Evolutionary conservation across 2,329 filamentous ascomycete genomes (phyloP).

Genomic region (Calonectria hongkongensis): DNA sequence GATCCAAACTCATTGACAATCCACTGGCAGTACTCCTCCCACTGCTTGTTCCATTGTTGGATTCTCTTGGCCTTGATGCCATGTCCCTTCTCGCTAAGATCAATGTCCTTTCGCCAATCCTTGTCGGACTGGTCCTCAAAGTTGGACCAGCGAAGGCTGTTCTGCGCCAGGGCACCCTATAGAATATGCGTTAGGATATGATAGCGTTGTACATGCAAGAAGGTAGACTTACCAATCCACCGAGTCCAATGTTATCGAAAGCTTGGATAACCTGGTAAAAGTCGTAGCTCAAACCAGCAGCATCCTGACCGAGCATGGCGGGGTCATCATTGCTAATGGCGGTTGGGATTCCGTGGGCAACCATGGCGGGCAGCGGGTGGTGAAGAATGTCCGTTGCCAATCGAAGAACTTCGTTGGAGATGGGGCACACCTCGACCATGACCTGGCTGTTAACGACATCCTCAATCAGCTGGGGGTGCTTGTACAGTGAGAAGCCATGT

Average conservation of each 20-base stretch:
- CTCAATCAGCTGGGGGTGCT: conserved; percentile 80
- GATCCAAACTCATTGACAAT: conserved; percentile 24
- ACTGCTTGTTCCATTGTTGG: conserved; percentile 17
- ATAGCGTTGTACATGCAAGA: neutral
- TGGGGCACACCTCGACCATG: conserved; percentile 79
- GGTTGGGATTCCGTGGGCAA: conserved; percentile 78
- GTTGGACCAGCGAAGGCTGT: conserved; percentile 30
- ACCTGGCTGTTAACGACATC: conserved; percentile 81
- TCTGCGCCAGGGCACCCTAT: conserved; percentile 25
- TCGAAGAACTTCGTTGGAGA: conserved; percentile 79
- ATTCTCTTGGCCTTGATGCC: conserved; percentile 28
- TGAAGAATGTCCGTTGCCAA: conserved; percentile 76
- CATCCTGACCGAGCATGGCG: conserved; percentile 25
- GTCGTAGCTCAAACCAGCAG: conserved; percentile 78
- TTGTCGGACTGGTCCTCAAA: conserved; percentile 28
- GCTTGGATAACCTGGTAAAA: conserved; percentile 82
- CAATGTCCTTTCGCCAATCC: conserved; percentile 23
- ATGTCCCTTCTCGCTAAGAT: conserved; percentile 5
- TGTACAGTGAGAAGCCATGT: conserved; percentile 80
- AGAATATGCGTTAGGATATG: neutral
- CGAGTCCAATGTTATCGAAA: conserved; percentile 79
- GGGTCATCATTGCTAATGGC: conserved; percentile 57
- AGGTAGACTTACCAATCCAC: conserved; percentile 17
- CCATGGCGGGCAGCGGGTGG: conserved; percentile 78
- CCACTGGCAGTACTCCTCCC: conserved; percentile 23